phyloP scores from a whole-genome alignment of 73 alveolate genomes.

The Stentor roeselii region DNA sequence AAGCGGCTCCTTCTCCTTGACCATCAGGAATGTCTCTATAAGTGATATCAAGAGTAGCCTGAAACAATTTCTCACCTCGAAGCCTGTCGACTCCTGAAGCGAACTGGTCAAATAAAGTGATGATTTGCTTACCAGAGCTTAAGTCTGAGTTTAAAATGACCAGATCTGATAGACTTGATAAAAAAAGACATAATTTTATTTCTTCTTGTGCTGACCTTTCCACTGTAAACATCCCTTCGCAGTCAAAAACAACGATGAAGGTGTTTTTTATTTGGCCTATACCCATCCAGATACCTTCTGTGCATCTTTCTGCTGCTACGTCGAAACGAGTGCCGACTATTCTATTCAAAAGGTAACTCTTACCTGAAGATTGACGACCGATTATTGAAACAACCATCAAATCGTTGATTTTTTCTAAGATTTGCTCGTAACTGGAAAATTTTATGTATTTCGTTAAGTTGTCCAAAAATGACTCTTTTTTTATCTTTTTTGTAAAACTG shows the following conservation, averaged over 20 bases:
- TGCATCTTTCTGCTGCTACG: conserved; percentile 66
- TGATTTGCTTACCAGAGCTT: neutral
- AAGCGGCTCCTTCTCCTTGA: neutral
- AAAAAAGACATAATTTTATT: conserved; percentile 40
- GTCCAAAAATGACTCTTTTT: neutral
- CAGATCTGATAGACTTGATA: conserved; percentile 53
- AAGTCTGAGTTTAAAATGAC: conserved; percentile 57
- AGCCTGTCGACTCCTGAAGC: conserved; percentile 12
- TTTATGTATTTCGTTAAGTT: neutral
- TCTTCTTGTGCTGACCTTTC: conserved; percentile 66
- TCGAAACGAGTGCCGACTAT: conserved; percentile 67
- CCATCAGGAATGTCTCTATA: conserved; percentile 3
- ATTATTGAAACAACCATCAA: conserved; percentile 31
- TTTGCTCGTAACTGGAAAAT: neutral
- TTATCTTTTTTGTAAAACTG: neutral
- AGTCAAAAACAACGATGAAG: conserved; percentile 48
- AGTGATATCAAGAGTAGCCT: conserved; percentile 5
- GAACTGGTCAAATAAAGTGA: neutral
- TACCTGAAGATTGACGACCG: conserved; percentile 64
- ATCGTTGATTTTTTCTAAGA: neutral
- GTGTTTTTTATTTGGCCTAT: conserved; percentile 25
- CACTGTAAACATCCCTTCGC: conserved; percentile 67
- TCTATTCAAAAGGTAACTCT: conserved; percentile 61
- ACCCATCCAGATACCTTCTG: conserved; percentile 81
- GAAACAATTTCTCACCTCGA: neutral